Conservation (phyloP, 345 rosid species). For the Xanthoceras sorbifolium region DNA sequence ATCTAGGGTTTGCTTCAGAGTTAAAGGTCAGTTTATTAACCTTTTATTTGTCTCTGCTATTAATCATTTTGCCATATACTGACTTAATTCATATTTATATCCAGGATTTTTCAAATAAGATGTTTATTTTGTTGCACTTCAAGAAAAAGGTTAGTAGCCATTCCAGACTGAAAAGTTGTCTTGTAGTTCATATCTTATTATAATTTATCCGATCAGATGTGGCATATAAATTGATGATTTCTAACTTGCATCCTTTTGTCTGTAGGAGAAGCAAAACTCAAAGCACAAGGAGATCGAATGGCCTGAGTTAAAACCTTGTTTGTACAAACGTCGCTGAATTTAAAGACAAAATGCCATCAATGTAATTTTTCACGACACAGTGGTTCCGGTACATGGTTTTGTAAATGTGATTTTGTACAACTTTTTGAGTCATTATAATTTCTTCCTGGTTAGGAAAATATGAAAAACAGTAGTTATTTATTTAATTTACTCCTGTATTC, state of each 20-base stretch:
- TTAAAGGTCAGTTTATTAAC: slow-evolving; percentile 46
- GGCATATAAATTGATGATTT: neutral
- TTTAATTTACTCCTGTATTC: neutral
- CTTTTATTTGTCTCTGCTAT: neutral
- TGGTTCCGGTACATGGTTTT: neutral
- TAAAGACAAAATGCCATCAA: neutral
- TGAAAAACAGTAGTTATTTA: neutral
- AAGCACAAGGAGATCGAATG: slow-evolving; percentile 58
- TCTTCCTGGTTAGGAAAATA: neutral
- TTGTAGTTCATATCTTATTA: neutral
- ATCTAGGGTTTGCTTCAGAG: slow-evolving; percentile 66
- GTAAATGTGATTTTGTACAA: neutral
- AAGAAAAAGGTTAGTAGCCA: slow-evolving; percentile 66
- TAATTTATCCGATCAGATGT: neutral
- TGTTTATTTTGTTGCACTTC: slow-evolving; percentile 79
- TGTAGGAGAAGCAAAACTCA: slow-evolving; percentile 58
- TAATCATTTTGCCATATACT: slow-evolving; percentile 1
- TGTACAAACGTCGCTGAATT: slow-evolving; percentile 83
- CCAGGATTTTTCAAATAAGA: slow-evolving; percentile 90
- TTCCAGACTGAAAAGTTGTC: neutral
- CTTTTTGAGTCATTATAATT: neutral
- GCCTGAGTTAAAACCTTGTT: slow-evolving; percentile 91
- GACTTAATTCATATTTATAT: slow-evolving; percentile 9
- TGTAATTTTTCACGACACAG: neutral
- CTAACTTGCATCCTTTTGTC: slow-evolving; percentile 5